Percentiles rank a stretch among this genome's conserved stretches.
These are phyloP conservation scores for Tylopilus felleus DNA, from an alignment of 768 basidiomycete genomes.

Conservation along the genomic window DNA sequence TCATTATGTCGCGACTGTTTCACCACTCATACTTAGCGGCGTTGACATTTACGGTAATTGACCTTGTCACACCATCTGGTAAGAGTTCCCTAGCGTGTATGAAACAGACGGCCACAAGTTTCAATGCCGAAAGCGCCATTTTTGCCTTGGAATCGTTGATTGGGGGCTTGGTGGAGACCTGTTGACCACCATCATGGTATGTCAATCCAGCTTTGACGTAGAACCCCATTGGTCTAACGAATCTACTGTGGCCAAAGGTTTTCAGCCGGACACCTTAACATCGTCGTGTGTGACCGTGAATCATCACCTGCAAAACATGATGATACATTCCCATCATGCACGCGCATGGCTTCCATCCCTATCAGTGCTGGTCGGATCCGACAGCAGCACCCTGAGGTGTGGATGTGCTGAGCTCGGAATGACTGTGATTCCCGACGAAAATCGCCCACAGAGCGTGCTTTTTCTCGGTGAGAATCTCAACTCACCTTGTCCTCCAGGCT, in stretches of 20 bases:
- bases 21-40: background rate
- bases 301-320: background rate
- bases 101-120: background rate
- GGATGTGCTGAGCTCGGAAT: background rate
- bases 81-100: background rate
- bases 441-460: background rate
- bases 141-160: background rate
- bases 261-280: background rate
- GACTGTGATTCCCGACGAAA: background rate
- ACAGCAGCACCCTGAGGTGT: background rate
- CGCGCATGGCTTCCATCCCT: background rate
- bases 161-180: background rate
- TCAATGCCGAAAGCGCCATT: background rate
- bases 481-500: conserved; percentile 20
- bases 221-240: background rate
- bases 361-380: background rate
- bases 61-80: background rate
- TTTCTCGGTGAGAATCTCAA: background rate
- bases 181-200: background rate
- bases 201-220: background rate
- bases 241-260: background rate
- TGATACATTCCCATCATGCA: background rate
- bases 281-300: background rate
- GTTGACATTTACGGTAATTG: background rate
- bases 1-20: background rate